Conservation (phyloP, 2,329 filamentous ascomycete genomes). For the Trichoderma oligosporum region DNA sequence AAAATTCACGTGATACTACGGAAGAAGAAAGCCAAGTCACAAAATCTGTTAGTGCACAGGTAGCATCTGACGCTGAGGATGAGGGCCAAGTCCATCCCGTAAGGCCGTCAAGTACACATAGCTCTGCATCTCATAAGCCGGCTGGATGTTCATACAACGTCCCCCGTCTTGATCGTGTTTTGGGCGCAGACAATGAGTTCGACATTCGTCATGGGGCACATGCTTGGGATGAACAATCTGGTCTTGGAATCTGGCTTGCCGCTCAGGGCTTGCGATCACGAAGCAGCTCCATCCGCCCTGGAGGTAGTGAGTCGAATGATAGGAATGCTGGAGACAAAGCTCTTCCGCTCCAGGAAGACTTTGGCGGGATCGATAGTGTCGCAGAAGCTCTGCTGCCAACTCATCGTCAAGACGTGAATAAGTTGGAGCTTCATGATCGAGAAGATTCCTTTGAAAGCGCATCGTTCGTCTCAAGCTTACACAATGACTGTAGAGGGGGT, state of each 20-base stretch:
- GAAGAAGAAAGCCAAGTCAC: not conserved
- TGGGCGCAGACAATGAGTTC: slow-evolving; percentile 29
- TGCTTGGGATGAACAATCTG: slow-evolving; percentile 34
- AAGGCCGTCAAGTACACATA: slow-evolving; percentile 8
- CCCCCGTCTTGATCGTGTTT: slow-evolving; percentile 20
- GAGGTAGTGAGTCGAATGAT: not conserved
- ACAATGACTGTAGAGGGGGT: not conserved
- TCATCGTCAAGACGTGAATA: not conserved
- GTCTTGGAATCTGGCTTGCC: slow-evolving; percentile 37
- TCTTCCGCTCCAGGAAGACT: not conserved
- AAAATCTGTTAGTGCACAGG: not conserved
- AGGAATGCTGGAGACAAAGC: not conserved
- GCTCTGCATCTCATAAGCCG: slow-evolving; percentile 18
- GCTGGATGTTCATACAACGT: slow-evolving; percentile 13
- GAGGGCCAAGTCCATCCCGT: not conserved
- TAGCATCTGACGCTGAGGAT: not conserved
- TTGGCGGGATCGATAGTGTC: slow-evolving; percentile 21
- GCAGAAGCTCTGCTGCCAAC: slow-evolving; percentile 14
- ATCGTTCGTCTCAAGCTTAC: not conserved
- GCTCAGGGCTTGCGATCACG: slow-evolving; percentile 32
- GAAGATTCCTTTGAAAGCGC: not conserved
- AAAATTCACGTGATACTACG: not conserved
- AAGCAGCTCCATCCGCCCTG: slow-evolving; percentile 26
- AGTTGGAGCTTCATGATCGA: not conserved
- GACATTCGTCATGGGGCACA: slow-evolving; percentile 31